Evolutionary conservation across 2,329 filamentous ascomycete species (phyloP).

Genomic region (Ophiostoma piceae): DNA sequence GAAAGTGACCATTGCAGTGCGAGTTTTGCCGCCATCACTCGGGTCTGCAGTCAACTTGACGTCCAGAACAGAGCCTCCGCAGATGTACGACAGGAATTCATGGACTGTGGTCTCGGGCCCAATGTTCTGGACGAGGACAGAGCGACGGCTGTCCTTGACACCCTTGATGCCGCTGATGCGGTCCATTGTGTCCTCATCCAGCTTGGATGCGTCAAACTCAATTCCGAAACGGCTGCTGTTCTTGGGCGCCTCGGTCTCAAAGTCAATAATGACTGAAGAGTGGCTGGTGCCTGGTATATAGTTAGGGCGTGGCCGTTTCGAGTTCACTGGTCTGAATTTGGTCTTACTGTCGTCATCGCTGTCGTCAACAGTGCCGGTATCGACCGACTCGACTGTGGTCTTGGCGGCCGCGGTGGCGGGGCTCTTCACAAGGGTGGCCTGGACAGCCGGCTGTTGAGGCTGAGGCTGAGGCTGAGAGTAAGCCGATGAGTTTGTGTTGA

Average conservation of each 20-base stretch:
- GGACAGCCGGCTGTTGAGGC: not conserved
- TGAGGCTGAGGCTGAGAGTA: not conserved
- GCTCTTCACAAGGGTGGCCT: not conserved
- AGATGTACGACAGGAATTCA: conserved; percentile 23
- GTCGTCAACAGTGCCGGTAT: not conserved
- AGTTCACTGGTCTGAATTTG: not conserved
- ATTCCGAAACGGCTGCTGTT: conserved; percentile 22
- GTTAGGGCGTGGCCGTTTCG: conserved; percentile 11
- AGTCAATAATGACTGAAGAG: conserved; percentile 20
- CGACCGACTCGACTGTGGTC: not conserved
- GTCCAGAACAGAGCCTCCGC: conserved; percentile 22
- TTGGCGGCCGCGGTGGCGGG: not conserved
- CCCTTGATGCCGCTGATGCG: not conserved
- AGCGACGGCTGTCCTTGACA: conserved; percentile 17
- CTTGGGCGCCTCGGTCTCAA: conserved; percentile 16
- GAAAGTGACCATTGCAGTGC: conserved; percentile 24
- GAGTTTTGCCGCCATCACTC: not conserved
- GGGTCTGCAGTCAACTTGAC: conserved; percentile 19
- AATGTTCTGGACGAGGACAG: conserved; percentile 24
- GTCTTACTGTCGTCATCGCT: conserved; percentile 19
- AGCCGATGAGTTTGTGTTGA: not conserved
- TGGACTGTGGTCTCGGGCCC: conserved; percentile 20
- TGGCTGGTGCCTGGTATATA: conserved; percentile 1
- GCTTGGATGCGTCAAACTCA: conserved; percentile 19
- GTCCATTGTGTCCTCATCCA: not conserved